Evolutionary conservation across 345 rosid genomes (phyloP).

Genomic region (Litchi chinensis): DNA sequence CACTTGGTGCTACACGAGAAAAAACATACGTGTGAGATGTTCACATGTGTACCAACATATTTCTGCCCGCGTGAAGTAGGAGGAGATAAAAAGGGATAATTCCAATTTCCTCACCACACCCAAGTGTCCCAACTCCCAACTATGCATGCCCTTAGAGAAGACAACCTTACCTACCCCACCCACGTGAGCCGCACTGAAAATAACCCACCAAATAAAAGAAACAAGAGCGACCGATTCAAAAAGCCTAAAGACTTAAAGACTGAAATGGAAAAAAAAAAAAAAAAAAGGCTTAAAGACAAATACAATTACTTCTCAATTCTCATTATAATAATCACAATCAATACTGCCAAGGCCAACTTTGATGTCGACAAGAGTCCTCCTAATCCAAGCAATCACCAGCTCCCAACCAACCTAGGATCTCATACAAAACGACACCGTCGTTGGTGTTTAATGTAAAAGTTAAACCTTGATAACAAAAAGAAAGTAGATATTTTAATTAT

Average conservation of each 20-base stretch:
- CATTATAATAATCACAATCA: too few relatives aligned
- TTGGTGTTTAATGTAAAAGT: neutral
- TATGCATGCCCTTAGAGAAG: neutral
- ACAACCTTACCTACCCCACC: constrained; percentile 36
- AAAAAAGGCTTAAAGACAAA: neutral
- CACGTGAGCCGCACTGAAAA: constrained; percentile 34
- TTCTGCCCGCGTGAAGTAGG: too few relatives aligned
- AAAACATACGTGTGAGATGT: neutral
- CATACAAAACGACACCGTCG: constrained; percentile 3
- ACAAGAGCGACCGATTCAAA: neutral
- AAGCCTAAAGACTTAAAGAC: neutral
- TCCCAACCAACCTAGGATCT: neutral
- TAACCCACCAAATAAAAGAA: constrained; percentile 5
- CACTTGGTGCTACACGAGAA: neutral
- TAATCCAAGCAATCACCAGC: neutral
- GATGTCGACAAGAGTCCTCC: constrained; percentile 6
- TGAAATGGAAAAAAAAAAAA: too few relatives aligned
- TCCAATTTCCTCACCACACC: neutral
- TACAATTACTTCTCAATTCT: neutral
- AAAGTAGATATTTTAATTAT: neutral
- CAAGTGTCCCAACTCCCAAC: neutral
- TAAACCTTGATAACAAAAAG: neutral
- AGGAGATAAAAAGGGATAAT: neutral
- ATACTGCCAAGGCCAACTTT: neutral
- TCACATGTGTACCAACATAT: too few relatives aligned